phyloP scores from a whole-genome alignment of 768 basidiomycete species.

The Pleurotus citrinopileatus region DNA sequence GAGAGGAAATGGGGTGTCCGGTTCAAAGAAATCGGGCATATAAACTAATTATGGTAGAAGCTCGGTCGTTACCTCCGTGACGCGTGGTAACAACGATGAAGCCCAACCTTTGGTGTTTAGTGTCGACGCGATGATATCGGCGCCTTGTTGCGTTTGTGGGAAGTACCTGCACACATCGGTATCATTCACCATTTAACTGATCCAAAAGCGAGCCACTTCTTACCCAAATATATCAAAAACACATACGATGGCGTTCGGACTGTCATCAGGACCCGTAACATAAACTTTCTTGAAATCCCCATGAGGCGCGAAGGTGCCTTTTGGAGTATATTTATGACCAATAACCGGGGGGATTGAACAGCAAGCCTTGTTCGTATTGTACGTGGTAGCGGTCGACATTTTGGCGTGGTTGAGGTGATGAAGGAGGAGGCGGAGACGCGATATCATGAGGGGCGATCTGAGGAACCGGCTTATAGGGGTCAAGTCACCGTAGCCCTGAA shows the following conservation, averaged over 20 bases:
- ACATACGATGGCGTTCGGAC: conserved; percentile 51
- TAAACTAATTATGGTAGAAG: too few species aligned
- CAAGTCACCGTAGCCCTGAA: neutral
- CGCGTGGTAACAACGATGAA: too few species aligned
- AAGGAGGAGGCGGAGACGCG: conserved; percentile 34
- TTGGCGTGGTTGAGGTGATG: conserved; percentile 33
- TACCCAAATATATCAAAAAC: conserved; percentile 68
- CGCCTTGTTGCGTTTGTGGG: conserved; percentile 64
- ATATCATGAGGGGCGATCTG: conserved; percentile 18
- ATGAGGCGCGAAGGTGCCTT: conserved; percentile 45
- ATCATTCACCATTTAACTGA: neutral
- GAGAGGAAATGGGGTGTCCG: conserved; percentile 43
- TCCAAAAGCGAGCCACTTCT: neutral
- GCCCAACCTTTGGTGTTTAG: conserved; percentile 38
- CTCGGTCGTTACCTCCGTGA: too few species aligned
- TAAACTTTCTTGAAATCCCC: conserved; percentile 51
- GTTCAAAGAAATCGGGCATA: conserved; percentile 69
- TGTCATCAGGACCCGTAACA: conserved; percentile 44
- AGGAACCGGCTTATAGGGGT: neutral
- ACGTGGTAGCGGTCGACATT: conserved; percentile 31
- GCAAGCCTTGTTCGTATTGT: conserved; percentile 45
- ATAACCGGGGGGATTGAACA: conserved; percentile 55
- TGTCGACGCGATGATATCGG: conserved; percentile 55
- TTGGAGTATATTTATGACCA: conserved; percentile 45
- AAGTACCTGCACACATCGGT: conserved; percentile 35